Percentiles rank a stretch among this genome's conserved stretches.
phyloP scores from a whole-genome alignment of 148 eudicot genomes.

The Arbutus unedo region DNA sequence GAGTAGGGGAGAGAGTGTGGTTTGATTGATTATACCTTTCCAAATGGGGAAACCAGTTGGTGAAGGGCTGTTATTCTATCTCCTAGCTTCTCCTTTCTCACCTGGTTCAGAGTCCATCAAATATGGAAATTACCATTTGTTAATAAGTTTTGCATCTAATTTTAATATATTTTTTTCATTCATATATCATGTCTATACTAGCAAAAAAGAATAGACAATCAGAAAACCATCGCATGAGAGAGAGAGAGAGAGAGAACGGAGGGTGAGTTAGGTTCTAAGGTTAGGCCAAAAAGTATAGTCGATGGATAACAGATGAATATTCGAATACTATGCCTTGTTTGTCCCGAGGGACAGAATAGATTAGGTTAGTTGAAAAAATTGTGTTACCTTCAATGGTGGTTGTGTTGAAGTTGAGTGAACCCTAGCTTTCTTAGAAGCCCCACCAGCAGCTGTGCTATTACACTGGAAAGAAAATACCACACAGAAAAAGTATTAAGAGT shows the following conservation, averaged over 20 bases:
- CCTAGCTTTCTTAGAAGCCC: constrained; percentile 70
- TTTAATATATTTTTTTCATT: not conserved
- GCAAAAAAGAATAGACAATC: not conserved
- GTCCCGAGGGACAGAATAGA: too few species aligned
- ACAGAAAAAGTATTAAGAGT: not conserved
- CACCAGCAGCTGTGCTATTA: constrained; percentile 60
- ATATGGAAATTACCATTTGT: not conserved
- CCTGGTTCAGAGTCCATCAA: constrained; percentile 25
- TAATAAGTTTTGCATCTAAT: not conserved
- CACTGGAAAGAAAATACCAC: constrained; percentile 36
- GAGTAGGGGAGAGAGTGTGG: not conserved
- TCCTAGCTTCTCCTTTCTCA: constrained; percentile 71
- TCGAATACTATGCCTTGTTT: too few species aligned
- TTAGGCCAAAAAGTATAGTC: too few species aligned
- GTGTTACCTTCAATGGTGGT: constrained; percentile 73
- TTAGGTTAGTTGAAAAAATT: not conserved
- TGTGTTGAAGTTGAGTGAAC: constrained; percentile 60
- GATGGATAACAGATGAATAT: too few species aligned
- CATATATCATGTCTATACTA: not conserved
- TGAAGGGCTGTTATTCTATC: constrained; percentile 72
- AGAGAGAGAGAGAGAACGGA: not conserved
- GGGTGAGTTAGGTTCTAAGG: too few species aligned
- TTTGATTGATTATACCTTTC: constrained; percentile 21
- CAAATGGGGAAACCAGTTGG: constrained; percentile 69
- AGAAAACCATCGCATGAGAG: not conserved